Conservation (phyloP, 768 basidiomycete species). For the Pulveroboletus frians region DNA sequence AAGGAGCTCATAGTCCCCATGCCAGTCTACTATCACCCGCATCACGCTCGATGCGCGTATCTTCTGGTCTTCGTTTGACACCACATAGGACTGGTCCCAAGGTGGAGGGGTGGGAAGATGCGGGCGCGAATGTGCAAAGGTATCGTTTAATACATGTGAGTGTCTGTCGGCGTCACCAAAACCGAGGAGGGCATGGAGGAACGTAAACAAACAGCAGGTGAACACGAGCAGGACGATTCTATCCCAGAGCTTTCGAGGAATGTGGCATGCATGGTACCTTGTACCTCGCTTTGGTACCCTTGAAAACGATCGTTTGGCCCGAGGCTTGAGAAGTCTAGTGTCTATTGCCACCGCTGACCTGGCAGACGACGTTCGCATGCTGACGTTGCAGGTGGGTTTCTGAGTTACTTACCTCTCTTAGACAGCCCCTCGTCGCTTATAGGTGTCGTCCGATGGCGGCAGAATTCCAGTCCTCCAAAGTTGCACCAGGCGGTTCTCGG, state of each 20-base stretch:
- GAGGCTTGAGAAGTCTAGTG: not conserved
- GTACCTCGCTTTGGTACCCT: not conserved
- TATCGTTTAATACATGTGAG: not conserved
- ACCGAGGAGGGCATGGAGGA: slow-evolving; percentile 25
- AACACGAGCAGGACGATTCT: slow-evolving; percentile 22
- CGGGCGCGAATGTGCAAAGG: not conserved
- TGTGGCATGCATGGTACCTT: not conserved
- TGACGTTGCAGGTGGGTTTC: slow-evolving; percentile 1
- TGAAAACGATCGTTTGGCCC: not conserved
- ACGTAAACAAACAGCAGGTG: slow-evolving; percentile 20
- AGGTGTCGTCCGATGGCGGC: not conserved
- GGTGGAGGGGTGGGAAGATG: not conserved
- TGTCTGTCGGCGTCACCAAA: slow-evolving; percentile 9
- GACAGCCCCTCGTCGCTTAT: not conserved
- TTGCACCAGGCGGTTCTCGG: not conserved
- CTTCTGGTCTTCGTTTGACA: not conserved
- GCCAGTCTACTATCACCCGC: slow-evolving; percentile 16
- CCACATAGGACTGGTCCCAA: not conserved
- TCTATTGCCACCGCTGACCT: not conserved
- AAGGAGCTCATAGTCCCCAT: slow-evolving; percentile 17
- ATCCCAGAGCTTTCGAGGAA: slow-evolving; percentile 19
- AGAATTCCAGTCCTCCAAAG: slow-evolving; percentile 1
- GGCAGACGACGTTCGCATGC: slow-evolving; percentile 11
- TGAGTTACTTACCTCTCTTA: not conserved
- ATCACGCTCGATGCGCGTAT: not conserved